Conservation (phyloP, 345 rosid species). For the Murraya paniculata region DNA sequence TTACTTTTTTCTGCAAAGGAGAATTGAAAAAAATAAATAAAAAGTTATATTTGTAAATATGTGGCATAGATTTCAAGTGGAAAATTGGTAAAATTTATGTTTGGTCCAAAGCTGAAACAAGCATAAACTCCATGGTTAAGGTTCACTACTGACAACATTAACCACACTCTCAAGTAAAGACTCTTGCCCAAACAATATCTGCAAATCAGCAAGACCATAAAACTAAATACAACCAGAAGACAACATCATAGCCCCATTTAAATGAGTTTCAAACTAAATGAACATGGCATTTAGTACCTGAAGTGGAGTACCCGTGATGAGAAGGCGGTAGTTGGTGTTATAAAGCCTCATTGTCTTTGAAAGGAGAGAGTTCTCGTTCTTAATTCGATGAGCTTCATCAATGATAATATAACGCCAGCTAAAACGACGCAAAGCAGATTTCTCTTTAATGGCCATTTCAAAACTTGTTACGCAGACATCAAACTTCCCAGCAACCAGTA, state of each 20-base stretch:
- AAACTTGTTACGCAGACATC: slow-evolving; percentile 98
- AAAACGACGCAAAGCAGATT: slow-evolving; percentile 79
- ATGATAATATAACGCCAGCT: slow-evolving; percentile 98
- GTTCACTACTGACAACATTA: not conserved
- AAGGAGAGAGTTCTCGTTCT: slow-evolving; percentile 93
- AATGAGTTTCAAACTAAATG: not conserved
- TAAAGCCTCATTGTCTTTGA: slow-evolving; percentile 95
- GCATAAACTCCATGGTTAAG: not conserved
- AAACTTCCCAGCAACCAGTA: slow-evolving; percentile 95
- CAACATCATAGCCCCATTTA: not conserved
- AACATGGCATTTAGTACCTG: slow-evolving; percentile 52
- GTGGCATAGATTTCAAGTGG: not conserved
- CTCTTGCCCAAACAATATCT: not conserved
- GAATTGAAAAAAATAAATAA: too few relatives aligned
- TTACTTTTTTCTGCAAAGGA: not conserved
- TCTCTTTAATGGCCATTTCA: slow-evolving; percentile 99
- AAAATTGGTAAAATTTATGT: not conserved
- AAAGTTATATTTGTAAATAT: not conserved
- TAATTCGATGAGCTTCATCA: slow-evolving; percentile 97
- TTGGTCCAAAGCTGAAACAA: not conserved
- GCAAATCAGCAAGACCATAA: not conserved
- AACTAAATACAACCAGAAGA: not conserved
- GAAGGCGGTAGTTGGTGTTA: slow-evolving; percentile 86
- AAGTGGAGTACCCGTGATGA: slow-evolving; percentile 97
- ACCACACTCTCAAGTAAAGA: not conserved